These are phyloP conservation scores for Ganoderma boninense DNA, from an alignment of 1,284 basidiomycete species.

Conservation along the genomic window DNA sequence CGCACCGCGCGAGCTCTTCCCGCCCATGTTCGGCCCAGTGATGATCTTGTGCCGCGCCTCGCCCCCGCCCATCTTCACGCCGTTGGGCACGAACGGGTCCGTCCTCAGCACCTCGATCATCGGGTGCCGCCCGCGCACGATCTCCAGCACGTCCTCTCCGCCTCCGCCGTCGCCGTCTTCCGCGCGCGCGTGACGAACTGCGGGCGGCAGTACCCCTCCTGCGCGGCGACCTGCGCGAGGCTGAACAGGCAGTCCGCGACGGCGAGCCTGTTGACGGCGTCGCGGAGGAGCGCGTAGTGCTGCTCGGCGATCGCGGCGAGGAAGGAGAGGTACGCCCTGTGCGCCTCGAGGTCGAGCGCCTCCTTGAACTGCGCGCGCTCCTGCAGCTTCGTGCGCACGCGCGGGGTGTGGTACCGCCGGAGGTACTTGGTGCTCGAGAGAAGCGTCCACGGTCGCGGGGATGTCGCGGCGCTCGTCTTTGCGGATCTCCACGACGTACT, in stretches of 20 bases:
- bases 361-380: constrained; percentile 85
- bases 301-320: constrained; percentile 72
- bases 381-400: constrained; percentile 70
- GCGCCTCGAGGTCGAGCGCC: constrained; percentile 72
- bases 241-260: constrained; percentile 82
- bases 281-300: constrained; percentile 75
- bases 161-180: constrained; percentile 47
- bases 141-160: constrained; percentile 62
- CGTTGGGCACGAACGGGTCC: constrained; percentile 86
- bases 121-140: constrained; percentile 80
- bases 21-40: constrained; percentile 85
- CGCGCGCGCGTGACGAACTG: constrained; percentile 57
- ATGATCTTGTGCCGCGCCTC: constrained; percentile 76
- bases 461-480: constrained; percentile 74
- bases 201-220: constrained; percentile 79
- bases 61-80: constrained; percentile 61
- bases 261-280: constrained; percentile 82
- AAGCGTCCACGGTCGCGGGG: constrained; percentile 83
- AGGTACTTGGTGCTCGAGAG: constrained; percentile 82
- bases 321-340: constrained; percentile 74
- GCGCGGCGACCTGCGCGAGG: constrained; percentile 73
- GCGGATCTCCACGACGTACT: constrained; percentile 85
- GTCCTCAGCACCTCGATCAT: constrained; percentile 82
- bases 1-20: constrained; percentile 82
- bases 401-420: constrained; percentile 86